Base-by-base conservation (phyloP, 257 asterid species). In the Cinchona pubescens region DNA sequence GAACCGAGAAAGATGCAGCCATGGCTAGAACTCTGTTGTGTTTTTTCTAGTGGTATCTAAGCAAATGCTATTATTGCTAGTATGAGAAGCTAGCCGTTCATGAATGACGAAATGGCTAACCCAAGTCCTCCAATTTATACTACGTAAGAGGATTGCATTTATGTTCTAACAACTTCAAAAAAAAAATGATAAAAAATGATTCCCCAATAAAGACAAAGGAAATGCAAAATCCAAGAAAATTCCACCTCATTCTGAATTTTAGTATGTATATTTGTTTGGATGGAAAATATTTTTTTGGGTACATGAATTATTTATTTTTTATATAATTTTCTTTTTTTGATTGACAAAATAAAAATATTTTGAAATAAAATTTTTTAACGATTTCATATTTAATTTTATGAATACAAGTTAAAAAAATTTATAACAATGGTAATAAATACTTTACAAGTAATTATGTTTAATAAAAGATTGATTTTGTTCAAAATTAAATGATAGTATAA, bases 1-100 rank as follows among this genome's bases (percentile, higher is more conserved):
- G 97, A 16, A 79, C 94, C 34, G 97, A 88, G 86, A 89, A 90
- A 46, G 97, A 87, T 86, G 96, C 83, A 88, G 96, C 90, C 98
- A 93, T 93, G 96, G 89, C 71, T 69, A 85, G 88, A 90, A 88
- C 91, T 88, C 87, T 7, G 42, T 63, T 62, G 11, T 72, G 19
- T 14, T 5, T 75, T 11, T n/a, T 40, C 56, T 15, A 63, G 45
- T 72, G 55, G 64, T 60, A 23, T 43, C 64, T 78, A 56, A 82
- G 77, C 80, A 87, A 74, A 15, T 71, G 72, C 9, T 51, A 69
- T 37, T 34, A 62, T 12, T 38, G n/a, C n/a, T n/a, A 72, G 40
- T 29, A 14, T 69, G 55, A 74, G 34, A 45, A n/a, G n/a, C n/a
- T n/a, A 32, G 61, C 27, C 30, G 76, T 48, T 64, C 67, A 67